A percentile compares a stretch with the other conserved stretches of the same genome.
phyloP scores from a whole-genome alignment of 2,329 filamentous ascomycete species.

The Fusarium haematococcum region DNA sequence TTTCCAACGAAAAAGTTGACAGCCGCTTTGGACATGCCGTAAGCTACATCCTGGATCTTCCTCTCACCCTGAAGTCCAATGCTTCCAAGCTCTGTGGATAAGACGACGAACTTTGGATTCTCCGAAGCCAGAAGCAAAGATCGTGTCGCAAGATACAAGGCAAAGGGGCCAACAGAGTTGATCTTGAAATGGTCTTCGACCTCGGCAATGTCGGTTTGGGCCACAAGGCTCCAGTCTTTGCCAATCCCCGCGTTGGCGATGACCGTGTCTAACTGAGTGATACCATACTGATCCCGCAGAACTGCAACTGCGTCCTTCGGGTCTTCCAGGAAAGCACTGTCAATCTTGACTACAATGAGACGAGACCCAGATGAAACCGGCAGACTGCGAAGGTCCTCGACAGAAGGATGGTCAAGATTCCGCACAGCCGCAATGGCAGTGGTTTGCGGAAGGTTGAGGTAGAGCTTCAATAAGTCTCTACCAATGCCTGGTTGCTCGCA shows the following conservation, averaged over 20 bases:
- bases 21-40: background rate
- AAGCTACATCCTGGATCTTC: background rate
- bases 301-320: background rate
- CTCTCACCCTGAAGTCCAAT: background rate
- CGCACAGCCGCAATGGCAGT: background rate
- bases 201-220: background rate
- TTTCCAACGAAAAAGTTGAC: background rate
- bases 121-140: background rate
- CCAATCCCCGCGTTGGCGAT: background rate
- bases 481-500: background rate
- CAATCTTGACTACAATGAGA: background rate
- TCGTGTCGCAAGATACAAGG: background rate
- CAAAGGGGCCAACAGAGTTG: background rate
- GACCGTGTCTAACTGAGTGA: background rate
- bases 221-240: background rate
- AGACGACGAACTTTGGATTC: background rate
- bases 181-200: background rate
- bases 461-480: background rate
- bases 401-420: background rate
- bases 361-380: background rate
- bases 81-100: background rate
- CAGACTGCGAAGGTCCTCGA: background rate
- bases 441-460: background rate
- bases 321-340: background rate
- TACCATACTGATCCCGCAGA: background rate